Evolutionary conservation across 2,329 filamentous ascomycete species (phyloP), one percentile per base, ranked within the genome.

Genomic region (Sclerotinia subarctica): DNA sequence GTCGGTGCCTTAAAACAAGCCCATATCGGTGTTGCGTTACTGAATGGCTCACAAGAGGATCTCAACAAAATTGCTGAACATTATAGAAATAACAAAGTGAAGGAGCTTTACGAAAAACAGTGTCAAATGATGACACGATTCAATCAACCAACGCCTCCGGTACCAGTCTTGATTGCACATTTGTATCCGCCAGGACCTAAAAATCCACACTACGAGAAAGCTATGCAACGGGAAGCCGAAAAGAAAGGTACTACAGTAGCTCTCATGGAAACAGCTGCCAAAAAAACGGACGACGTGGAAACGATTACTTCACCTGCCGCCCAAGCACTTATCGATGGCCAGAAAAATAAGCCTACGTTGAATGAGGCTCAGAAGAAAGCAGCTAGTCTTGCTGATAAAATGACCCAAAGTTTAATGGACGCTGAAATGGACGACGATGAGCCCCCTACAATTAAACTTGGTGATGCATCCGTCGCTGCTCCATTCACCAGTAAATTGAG

Each of bases 41-140:
- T 99, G 73, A 99, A 99, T 79, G 95, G 95, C 71, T 96, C 94
- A 1, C 90, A 89, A 73, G 92, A 98, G 29, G 95, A 98, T 78
- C 85, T 99, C 66, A 90, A 89, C 68, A 93, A 90, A 78, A 99
- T 99, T 74, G 90, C 91, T 35, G 95, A 98, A 77, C 94, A 99
- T 80, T 90, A 91, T 76, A 90, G 95, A 74, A 96, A 93, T 79
- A 96, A 90, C 52, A 96, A 93, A 84, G 96, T 99, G 92, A 98
- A 97, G 85, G 94, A 97, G 72, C 87, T 99, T 72, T 99, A 99
- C 78, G 93, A 98, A 82, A 98, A 99, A 84, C 95, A 99, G 79
- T 86, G 91, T 68, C 83, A 89, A 58, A 85, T 99, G 78, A 97
- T 99, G 92, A 87, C 90, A 77, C 88, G 94, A 72, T 99, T 98